Evolutionary conservation across 768 basidiomycete species (phyloP).

Genomic region (Rubroboletus pulcherrimus): DNA sequence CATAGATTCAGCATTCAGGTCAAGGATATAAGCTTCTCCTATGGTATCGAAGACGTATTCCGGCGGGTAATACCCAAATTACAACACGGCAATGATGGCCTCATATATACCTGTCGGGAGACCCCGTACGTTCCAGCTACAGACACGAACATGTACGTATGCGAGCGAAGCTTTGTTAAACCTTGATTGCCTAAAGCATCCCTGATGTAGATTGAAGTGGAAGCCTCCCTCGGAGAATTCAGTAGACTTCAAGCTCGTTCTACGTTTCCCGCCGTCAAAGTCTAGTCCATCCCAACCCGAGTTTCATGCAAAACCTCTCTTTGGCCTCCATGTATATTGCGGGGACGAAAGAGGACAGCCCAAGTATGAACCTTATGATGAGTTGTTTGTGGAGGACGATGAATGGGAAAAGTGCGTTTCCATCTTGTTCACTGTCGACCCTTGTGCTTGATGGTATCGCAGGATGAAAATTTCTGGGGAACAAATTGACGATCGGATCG

Average conservation of each 20-base stretch:
- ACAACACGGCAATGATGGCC: conserved; percentile 91
- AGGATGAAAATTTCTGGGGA: conserved; percentile 84
- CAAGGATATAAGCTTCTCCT: conserved; percentile 85
- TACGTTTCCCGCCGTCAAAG: conserved; percentile 79
- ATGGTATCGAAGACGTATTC: conserved; percentile 85
- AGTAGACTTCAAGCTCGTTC: conserved; percentile 92
- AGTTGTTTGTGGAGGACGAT: conserved; percentile 78
- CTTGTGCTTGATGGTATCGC: conserved; percentile 6
- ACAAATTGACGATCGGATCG: conserved; percentile 89
- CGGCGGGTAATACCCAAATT: conserved; percentile 76
- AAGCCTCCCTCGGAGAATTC: conserved; percentile 98
- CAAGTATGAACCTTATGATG: conserved; percentile 82
- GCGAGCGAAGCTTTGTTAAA: conserved; percentile 39
- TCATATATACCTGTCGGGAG: conserved; percentile 92
- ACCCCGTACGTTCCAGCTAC: conserved; percentile 81
- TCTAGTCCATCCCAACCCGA: conserved; percentile 63
- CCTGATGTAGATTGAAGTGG: conserved; percentile 80
- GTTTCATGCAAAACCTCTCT: conserved; percentile 79
- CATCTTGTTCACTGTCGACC: not conserved
- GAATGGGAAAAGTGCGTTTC: conserved; percentile 87
- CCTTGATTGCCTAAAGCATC: conserved; percentile 1
- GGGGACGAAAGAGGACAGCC: conserved; percentile 56
- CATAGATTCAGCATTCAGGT: conserved; percentile 64
- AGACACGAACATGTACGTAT: conserved; percentile 86
- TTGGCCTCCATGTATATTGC: conserved; percentile 78